Base-by-base conservation (phyloP, 2,329 filamentous ascomycete species). In the Myrmaecium sp. region DNA sequence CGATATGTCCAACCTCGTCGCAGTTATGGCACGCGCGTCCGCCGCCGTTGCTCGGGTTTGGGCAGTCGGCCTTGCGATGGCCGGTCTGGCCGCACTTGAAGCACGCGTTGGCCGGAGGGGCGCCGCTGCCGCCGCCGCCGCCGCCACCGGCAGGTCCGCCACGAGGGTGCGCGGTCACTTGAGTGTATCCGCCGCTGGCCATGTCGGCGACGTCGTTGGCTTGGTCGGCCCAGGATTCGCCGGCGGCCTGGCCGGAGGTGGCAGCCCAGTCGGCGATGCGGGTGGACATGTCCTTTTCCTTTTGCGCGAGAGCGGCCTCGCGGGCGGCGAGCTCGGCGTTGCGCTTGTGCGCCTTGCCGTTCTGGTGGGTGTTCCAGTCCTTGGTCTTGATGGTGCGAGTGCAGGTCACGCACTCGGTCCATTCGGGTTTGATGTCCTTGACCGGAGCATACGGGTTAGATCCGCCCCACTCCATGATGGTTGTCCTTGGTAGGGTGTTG, bases 361-460 rank as follows among this genome's bases (percentile, higher is more conserved):
- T 36, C 28, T 45, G 41, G 33, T 53, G 49, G 2, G 31, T 19
- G 2, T 8, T 16, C 44, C 46, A 51, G 32, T 51, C 43, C 27
- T 39, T 40, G 14, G 42, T 48, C 23, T 28, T 37, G 29, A 53
- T 33, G 7, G 17, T 28, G 6, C 41, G 39, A n/a, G 49, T 27
- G 28, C 49, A 53, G 5, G 40, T 23, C 36, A 46, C 46, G 29
- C 49, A 53, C 4, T 26, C 4, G 11, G 42, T 47, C 25, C 22
- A 21, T 8, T 22, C 21, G 1, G 46, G 30, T 5, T 33, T 14
- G 7, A 37, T 31, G 8, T 38, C 35, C 32, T 39, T 45, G 17
- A 40, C 28, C 6, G 17, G 14, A 4, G 37, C 31, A 27, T 49
- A 51, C 2, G 3, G 49, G 39, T 36, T 33, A 27, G 35, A 23